Conservation (phyloP, 2,329 filamentous ascomycete species). For the Aspergillus hortae region DNA sequence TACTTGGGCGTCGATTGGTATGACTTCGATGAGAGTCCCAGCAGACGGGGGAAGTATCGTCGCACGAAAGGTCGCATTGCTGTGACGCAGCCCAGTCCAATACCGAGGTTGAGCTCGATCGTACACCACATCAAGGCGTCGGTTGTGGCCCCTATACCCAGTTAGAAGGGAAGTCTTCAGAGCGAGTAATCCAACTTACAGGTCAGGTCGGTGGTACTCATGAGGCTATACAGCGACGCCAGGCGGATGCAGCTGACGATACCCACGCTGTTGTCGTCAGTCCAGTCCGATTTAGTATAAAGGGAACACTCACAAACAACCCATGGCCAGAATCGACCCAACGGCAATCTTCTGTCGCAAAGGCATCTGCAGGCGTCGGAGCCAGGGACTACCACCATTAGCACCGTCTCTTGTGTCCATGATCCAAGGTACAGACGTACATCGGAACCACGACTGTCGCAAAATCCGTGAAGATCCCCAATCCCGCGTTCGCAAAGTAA, state of each 20-base stretch:
- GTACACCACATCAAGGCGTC: constrained; percentile 25
- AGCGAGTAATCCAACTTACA: constrained; percentile 12
- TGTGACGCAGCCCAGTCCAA: constrained; percentile 26
- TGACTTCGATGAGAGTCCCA: constrained; percentile 20
- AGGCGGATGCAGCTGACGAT: constrained; percentile 29
- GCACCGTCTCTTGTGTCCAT: background rate
- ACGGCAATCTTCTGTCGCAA: constrained; percentile 27
- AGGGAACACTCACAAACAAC: constrained; percentile 22
- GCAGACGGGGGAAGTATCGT: constrained; percentile 24
- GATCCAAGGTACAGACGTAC: constrained; percentile 12
- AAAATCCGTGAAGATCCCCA: constrained; percentile 28
- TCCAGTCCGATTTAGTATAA: background rate
- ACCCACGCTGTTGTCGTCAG: constrained; percentile 19
- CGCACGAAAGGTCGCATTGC: constrained; percentile 27
- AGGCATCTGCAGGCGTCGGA: constrained; percentile 29
- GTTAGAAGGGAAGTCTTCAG: background rate
- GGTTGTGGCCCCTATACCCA: constrained; percentile 17
- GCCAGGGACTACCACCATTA: constrained; percentile 20
- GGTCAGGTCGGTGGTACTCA: constrained; percentile 22
- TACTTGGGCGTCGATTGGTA: constrained; percentile 14
- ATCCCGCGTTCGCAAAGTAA: constrained; percentile 27
- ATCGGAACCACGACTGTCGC: constrained; percentile 27
- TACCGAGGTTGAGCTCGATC: constrained; percentile 28
- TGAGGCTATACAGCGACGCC: constrained; percentile 17
- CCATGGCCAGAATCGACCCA: constrained; percentile 23